These are phyloP conservation scores for Mortierella sp. DNA, from an alignment of 371 early-diverging fungal species.

Conservation along the genomic window DNA sequence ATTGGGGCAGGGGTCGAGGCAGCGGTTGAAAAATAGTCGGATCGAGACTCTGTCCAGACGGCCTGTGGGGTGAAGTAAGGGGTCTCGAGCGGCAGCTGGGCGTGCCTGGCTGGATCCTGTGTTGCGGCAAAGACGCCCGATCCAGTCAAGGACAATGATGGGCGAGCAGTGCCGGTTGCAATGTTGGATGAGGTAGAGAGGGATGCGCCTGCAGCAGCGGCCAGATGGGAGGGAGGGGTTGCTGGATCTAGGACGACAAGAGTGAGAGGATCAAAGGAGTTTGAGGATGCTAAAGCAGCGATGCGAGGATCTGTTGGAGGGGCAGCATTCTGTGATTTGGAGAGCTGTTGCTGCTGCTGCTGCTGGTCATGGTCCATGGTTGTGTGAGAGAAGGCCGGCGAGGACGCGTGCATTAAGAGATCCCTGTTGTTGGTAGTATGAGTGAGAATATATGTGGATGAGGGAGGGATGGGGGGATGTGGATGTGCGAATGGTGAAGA, in stretches of 20 bases:
- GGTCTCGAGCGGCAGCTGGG: conserved; percentile 38
- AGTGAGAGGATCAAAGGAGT: conserved; percentile 19
- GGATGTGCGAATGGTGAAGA: background rate
- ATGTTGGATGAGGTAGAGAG: conserved; percentile 18
- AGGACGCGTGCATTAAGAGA: conserved; percentile 28
- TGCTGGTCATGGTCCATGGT: conserved; percentile 6
- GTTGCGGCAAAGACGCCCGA: conserved; percentile 38
- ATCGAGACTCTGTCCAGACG: conserved; percentile 32
- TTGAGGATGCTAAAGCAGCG: conserved; percentile 20
- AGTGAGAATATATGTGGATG: background rate
- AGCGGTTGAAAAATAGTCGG: conserved; percentile 35
- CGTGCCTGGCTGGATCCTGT: conserved; percentile 28
- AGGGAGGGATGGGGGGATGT: background rate
- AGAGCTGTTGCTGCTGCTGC: conserved; percentile 21
- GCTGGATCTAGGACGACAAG: conserved; percentile 28
- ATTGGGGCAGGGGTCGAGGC: conserved; percentile 18
- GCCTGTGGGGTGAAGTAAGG: conserved; percentile 43
- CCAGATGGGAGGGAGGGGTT: conserved; percentile 9
- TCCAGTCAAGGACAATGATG: conserved; percentile 26
- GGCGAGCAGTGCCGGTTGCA: conserved; percentile 21
- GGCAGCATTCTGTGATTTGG: background rate
- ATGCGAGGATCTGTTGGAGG: conserved; percentile 14
- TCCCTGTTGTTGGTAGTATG: background rate
- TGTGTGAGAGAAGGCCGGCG: conserved; percentile 11
- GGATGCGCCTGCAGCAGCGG: conserved; percentile 12